Evolutionary conservation across 2,329 filamentous ascomycete genomes (phyloP).

Genomic region (Fusarium sp.): DNA sequence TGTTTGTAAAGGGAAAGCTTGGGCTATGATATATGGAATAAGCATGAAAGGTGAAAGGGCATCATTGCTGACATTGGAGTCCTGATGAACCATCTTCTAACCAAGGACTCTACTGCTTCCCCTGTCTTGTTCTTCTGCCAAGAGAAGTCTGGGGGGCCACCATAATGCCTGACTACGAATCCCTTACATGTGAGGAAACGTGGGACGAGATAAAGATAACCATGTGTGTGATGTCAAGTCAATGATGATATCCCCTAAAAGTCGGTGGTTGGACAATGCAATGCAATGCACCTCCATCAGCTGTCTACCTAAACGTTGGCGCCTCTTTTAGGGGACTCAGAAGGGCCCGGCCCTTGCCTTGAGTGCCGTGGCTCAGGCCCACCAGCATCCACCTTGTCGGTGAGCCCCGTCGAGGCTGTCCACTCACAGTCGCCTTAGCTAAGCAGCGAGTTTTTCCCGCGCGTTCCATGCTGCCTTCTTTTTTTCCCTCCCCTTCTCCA

Average conservation of each 20-base stretch:
- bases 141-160: conserved; percentile 10
- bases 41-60: background rate
- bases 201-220: conserved; percentile 8
- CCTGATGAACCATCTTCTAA: background rate
- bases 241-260: conserved; percentile 25
- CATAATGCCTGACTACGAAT: background rate
- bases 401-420: conserved; percentile 11
- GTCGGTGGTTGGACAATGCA: conserved; percentile 36
- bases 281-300: background rate
- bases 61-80: background rate
- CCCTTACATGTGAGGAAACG: conserved; percentile 4
- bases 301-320: conserved; percentile 27
- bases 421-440: conserved; percentile 35
- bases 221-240: background rate
- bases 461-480: conserved; percentile 48
- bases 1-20: background rate
- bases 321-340: conserved; percentile 28
- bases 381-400: conserved; percentile 27
- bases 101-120: conserved; percentile 5
- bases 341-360: conserved; percentile 1
- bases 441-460: conserved; percentile 35
- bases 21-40: background rate
- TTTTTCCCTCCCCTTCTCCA: conserved; percentile 43
- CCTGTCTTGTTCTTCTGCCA: conserved; percentile 7
- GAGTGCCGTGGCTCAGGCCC: conserved; percentile 25